Conservation (phyloP, 805 yeast species). For the Zygoascus biomembranicola region DNA sequence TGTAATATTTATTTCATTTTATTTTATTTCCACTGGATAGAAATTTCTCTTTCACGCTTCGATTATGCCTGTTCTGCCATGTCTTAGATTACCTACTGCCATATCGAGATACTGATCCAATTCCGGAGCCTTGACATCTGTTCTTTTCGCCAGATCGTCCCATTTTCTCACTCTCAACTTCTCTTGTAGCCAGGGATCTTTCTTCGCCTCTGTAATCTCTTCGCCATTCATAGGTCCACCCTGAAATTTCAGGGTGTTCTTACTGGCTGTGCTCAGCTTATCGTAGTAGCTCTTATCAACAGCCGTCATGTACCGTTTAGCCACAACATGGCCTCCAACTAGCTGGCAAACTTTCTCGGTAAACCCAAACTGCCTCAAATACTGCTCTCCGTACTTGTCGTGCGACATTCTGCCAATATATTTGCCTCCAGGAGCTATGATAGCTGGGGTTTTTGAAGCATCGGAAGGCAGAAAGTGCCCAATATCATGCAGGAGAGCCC, state of each 20-base stretch:
- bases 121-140: conserved; percentile 6
- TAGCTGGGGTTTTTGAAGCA: conserved; percentile 4
- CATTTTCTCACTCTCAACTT: conserved; percentile 7
- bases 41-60: not conserved
- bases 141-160: conserved; percentile 11
- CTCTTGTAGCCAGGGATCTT: conserved; percentile 11
- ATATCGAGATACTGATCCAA: conserved; percentile 4
- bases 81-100: conserved; percentile 7
- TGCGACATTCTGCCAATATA: conserved; percentile 5
- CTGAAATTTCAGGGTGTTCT: conserved; percentile 8
- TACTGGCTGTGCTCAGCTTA: conserved; percentile 6
- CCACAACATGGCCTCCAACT: conserved; percentile 12
- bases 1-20: too few species aligned
- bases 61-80: not conserved
- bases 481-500: conserved; percentile 9
- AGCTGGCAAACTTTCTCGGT: conserved; percentile 12
- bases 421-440: conserved; percentile 6
- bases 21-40: too few species aligned
- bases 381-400: conserved; percentile 10
- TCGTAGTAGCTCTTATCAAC: conserved; percentile 5
- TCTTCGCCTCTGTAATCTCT: conserved; percentile 6
- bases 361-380: conserved; percentile 11
- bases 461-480: conserved; percentile 9
- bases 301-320: conserved; percentile 11
- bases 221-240: conserved; percentile 10